phyloP scores from a whole-genome alignment of 2,329 filamentous ascomycete genomes.

The Ceratocystis harringtonii region DNA sequence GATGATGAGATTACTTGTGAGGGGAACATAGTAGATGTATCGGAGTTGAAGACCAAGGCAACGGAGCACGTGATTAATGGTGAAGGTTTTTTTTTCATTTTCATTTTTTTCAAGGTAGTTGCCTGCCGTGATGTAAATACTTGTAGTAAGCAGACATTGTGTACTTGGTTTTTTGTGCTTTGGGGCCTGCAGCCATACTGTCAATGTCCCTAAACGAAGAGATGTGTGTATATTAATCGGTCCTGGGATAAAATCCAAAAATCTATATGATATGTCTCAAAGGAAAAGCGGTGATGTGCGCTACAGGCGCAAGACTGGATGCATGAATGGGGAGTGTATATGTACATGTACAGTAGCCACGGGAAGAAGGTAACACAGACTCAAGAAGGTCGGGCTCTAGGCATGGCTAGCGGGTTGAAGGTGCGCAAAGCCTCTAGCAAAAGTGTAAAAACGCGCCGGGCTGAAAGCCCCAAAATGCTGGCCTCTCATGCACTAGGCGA shows the following conservation, averaged over 20 bases:
- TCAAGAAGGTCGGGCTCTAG: background rate
- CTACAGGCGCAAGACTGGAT: background rate
- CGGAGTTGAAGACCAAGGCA: background rate
- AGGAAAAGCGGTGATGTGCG: background rate
- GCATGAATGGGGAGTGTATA: background rate
- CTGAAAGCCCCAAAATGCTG: background rate
- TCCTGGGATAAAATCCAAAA: slow-evolving; percentile 3
- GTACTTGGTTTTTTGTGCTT: background rate
- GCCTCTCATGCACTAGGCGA: background rate
- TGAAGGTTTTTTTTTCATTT: background rate
- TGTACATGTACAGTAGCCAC: background rate
- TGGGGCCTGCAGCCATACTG: background rate
- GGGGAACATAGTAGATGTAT: background rate
- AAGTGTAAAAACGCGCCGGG: too few relatives aligned
- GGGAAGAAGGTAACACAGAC: background rate
- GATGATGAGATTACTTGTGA: background rate
- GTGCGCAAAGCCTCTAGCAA: too few relatives aligned
- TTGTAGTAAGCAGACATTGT: background rate
- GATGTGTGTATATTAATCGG: background rate
- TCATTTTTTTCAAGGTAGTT: background rate
- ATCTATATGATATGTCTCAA: background rate
- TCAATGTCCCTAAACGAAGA: background rate
- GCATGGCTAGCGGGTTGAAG: background rate
- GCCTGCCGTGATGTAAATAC: background rate
- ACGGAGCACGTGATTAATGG: background rate